Conservation (phyloP, 2,329 filamentous ascomycete species). For the Fusarium papillatum region DNA sequence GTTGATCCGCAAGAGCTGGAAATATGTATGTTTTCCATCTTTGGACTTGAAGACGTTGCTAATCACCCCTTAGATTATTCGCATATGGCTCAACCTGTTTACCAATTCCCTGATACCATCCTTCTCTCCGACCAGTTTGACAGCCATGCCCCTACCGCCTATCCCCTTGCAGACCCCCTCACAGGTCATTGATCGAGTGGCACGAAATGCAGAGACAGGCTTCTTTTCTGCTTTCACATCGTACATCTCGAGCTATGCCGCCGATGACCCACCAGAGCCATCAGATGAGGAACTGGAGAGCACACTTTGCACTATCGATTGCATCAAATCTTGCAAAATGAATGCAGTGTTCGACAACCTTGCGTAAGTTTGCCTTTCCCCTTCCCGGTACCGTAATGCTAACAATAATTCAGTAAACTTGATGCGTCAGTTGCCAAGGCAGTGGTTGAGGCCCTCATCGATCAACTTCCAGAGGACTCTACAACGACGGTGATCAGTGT, state of each 20-base stretch:
- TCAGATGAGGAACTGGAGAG: constrained; percentile 98
- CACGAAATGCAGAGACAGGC: constrained; percentile 83
- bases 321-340: constrained; percentile 90
- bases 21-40: constrained; percentile 70
- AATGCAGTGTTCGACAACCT: constrained; percentile 87
- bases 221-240: constrained; percentile 95
- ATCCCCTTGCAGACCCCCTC: constrained; percentile 94
- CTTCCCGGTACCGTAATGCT: not conserved
- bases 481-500: constrained; percentile 86
- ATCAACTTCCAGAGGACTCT: constrained; percentile 88
- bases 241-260: constrained; percentile 98
- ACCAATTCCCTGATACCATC: constrained; percentile 93
- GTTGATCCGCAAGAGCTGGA: constrained; percentile 83
- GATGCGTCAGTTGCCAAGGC: constrained; percentile 47
- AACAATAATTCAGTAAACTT: constrained; percentile 50
- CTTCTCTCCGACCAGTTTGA: constrained; percentile 75
- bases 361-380: constrained; percentile 64
- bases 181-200: constrained; percentile 90
- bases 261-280: constrained; percentile 96
- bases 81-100: constrained; percentile 96
- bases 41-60: constrained; percentile 1
- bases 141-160: constrained; percentile 77
- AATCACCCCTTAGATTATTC: constrained; percentile 74
- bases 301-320: constrained; percentile 94
- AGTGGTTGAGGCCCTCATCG: constrained; percentile 78